Conservation (phyloP, 176 grass and related monocot species). For the Aegilops speltoides region DNA sequence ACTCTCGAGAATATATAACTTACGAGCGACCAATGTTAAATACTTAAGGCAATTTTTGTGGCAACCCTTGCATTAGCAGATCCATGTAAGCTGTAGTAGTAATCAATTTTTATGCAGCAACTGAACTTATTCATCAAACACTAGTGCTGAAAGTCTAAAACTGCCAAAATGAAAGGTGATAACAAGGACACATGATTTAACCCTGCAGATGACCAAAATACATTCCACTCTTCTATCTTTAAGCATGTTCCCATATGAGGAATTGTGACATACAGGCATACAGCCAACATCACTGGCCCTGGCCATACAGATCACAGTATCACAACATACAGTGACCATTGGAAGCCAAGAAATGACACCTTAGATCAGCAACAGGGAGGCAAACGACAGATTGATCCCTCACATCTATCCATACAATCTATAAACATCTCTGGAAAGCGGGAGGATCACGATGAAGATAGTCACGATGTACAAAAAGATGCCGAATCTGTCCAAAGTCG, state of each 20-base stretch:
- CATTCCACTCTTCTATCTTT: conserved; percentile 4
- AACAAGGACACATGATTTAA: neutral
- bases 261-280: neutral
- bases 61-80: neutral
- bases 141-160: neutral
- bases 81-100: neutral
- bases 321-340: neutral
- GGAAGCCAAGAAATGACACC: conserved; percentile 36
- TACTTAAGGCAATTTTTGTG: neutral
- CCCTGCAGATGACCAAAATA: conserved; percentile 4
- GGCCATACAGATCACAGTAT: neutral
- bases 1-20: neutral
- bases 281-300: neutral
- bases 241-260: neutral
- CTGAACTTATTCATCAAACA: neutral
- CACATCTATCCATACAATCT: conserved; percentile 44
- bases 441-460: conserved; percentile 36
- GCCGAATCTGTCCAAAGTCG: conserved; percentile 15
- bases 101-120: neutral
- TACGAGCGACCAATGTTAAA: neutral
- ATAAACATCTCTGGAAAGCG: conserved; percentile 33
- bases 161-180: neutral
- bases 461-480: conserved; percentile 49
- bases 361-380: conserved; percentile 27
- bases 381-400: conserved; percentile 41